A percentile compares a stretch with the other conserved stretches of the same genome.
These are phyloP conservation scores for Lentinus polychrous DNA, from an alignment of 1,284 basidiomycete genomes.

Conservation along the genomic window DNA sequence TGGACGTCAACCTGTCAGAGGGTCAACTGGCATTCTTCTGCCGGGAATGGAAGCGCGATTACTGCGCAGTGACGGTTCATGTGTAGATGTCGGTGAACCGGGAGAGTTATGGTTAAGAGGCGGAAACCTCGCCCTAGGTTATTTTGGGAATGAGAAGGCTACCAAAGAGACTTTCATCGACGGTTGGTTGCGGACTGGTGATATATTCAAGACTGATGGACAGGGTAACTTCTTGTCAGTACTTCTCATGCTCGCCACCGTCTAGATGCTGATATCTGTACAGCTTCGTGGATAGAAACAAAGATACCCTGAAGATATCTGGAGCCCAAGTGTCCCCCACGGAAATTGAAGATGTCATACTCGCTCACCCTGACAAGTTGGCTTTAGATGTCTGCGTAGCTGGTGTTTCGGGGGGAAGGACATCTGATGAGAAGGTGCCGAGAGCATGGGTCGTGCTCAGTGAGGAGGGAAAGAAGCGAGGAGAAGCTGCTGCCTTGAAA, in stretches of 20 bases:
- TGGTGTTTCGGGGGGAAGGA: slow-evolving; percentile 62
- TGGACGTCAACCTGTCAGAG: slow-evolving; percentile 34
- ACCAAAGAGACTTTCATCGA: slow-evolving; percentile 55
- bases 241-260: not conserved
- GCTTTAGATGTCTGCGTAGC: slow-evolving; percentile 59
- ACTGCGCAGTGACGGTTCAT: slow-evolving; percentile 51
- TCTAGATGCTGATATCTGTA: not conserved
- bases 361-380: slow-evolving; percentile 50
- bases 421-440: slow-evolving; percentile 60
- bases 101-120: slow-evolving; percentile 62
- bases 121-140: slow-evolving; percentile 51
- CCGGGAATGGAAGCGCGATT: slow-evolving; percentile 60
- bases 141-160: slow-evolving; percentile 63
- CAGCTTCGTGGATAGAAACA: slow-evolving; percentile 56
- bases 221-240: slow-evolving; percentile 60
- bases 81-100: slow-evolving; percentile 47
- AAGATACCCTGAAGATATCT: slow-evolving; percentile 71
- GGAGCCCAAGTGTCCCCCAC: slow-evolving; percentile 70
- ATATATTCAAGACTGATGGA: slow-evolving; percentile 53
- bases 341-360: slow-evolving; percentile 61
- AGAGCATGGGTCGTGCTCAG: slow-evolving; percentile 71
- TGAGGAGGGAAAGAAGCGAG: slow-evolving; percentile 38
- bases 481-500: slow-evolving; percentile 34
- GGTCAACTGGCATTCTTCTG: slow-evolving; percentile 50
- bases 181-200: slow-evolving; percentile 71